These are phyloP conservation scores for Senna siamea DNA, from an alignment of 306 rosid species.

Conservation along the genomic window DNA sequence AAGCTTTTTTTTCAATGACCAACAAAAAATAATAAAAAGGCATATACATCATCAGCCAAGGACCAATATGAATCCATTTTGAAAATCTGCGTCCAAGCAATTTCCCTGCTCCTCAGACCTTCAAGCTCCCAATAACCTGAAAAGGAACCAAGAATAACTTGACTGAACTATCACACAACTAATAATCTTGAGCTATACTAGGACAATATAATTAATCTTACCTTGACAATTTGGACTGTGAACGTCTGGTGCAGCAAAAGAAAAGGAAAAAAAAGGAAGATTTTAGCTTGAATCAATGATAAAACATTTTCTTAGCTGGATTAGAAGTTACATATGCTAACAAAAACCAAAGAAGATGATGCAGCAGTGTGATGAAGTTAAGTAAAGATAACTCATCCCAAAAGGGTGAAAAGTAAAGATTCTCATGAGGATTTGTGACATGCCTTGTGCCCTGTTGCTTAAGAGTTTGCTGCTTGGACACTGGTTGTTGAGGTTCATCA, in stretches of 20 bases:
- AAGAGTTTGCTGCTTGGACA: slow-evolving; percentile 39
- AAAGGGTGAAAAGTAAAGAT: too few species aligned
- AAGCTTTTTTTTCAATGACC: slow-evolving; percentile 25
- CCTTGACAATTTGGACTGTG: slow-evolving; percentile 70
- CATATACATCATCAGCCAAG: slow-evolving; percentile 32
- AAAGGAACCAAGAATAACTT: slow-evolving; percentile 25
- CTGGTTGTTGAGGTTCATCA: slow-evolving; percentile 55
- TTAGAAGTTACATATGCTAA: background rate
- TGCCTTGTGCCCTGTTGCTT: slow-evolving; percentile 56
- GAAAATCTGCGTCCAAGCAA: slow-evolving; percentile 15
- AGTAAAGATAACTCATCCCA: too few species aligned
- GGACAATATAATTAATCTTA: slow-evolving; percentile 32
- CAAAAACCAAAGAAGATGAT: background rate
- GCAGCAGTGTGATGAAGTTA: too few species aligned
- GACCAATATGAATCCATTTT: slow-evolving; percentile 19
- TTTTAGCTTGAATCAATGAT: slow-evolving; percentile 38
- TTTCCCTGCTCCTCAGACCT: slow-evolving; percentile 20
- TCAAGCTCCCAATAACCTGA: slow-evolving; percentile 61
- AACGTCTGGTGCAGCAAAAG: slow-evolving; percentile 62
- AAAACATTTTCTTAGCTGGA: background rate
- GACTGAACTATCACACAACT: slow-evolving; percentile 10
- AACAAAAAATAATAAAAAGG: background rate
- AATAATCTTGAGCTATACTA: slow-evolving; percentile 19
- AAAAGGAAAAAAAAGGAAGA: slow-evolving; percentile 5
- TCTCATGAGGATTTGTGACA: slow-evolving; percentile 33